Evolutionary conservation across 805 yeast genomes (phyloP), one percentile per base, ranked within the genome.

Genomic region (Pichia deserticola): DNA sequence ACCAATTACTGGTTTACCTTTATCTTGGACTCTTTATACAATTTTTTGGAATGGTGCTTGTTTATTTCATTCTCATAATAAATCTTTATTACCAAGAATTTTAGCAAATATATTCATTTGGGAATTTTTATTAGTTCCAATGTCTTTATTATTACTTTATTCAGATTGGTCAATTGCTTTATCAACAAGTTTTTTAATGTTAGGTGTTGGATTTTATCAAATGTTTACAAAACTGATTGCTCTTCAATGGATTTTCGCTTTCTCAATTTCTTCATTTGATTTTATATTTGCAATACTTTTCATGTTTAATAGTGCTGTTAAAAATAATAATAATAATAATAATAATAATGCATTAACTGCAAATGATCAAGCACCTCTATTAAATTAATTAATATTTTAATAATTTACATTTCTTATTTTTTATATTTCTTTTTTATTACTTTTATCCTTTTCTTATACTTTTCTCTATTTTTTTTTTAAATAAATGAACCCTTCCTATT

Each of bases 31-130:
- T 36, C 62, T 84, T 51, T 85, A 81, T 60, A 82, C 81, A 28
- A 62, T 87, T 37, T 84, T 86, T 71, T 88, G 95, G 95, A 85
- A 84, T 61, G 95, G 95, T 42, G 89, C 95, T 2, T 84, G 83
- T 32, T 63, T 84, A 62, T 77, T 82, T 68, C 85, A 82, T 52
- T 77, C 84, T 11, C 76, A 76, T 49, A 75, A 77, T 57, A 63
- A 71, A 29, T 54, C 64, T 5, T 64, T 84, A n/a, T 66, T 77
- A 25, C 81, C 88, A 13, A 74, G 95, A 51, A 66, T 87, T 45
- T 53, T 86, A 27, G 87, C 92, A 47, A 86, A 87, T 64, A 63
- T 86, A 35, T 72, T 84, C 54, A 78, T 87, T 60, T 88, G 95
- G 95, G 82, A 79, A 62, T 83, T 84, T 68, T 70, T 87, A 54